Evolutionary conservation across 441 rosid genomes (phyloP).

Genomic region (Brassica hybrid): DNA sequence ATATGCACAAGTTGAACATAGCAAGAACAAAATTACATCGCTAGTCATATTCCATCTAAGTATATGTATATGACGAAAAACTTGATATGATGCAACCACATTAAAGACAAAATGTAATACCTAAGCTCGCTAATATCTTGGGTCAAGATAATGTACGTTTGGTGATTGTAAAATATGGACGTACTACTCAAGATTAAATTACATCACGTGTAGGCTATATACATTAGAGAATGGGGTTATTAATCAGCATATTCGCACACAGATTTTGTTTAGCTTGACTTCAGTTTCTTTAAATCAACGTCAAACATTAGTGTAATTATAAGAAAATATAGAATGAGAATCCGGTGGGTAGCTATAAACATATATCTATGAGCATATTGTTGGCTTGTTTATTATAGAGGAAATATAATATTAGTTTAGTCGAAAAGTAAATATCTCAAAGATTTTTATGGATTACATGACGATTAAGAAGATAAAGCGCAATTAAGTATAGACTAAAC

Average conservation of each 20-base stretch:
- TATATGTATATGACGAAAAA: slow-evolving; percentile 5
- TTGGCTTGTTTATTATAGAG: slow-evolving; percentile 21
- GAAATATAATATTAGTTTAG: slow-evolving; percentile 24
- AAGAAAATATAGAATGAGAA: slow-evolving; percentile 11
- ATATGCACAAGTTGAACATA: slow-evolving; percentile 11
- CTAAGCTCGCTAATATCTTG: slow-evolving; percentile 27
- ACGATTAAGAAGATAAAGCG: slow-evolving; percentile 41
- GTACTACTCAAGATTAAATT: neutral
- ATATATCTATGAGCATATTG: slow-evolving; percentile 26
- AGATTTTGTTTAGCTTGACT: slow-evolving; percentile 38
- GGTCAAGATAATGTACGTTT: slow-evolving; percentile 9
- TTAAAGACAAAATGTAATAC: slow-evolving; percentile 6
- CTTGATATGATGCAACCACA: slow-evolving; percentile 8
- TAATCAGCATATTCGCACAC: slow-evolving; percentile 29
- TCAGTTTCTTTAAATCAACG: slow-evolving; percentile 36
- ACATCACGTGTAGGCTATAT: slow-evolving; percentile 2
- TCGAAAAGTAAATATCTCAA: slow-evolving; percentile 40
- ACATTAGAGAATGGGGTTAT: slow-evolving; percentile 2
- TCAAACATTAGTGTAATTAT: slow-evolving; percentile 33
- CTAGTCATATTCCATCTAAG: neutral
- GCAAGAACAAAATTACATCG: neutral
- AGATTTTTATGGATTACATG: slow-evolving; percentile 45
- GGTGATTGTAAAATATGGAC: slow-evolving; percentile 11
- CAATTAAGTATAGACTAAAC: slow-evolving; percentile 24
- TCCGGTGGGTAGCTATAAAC: slow-evolving; percentile 23